These are phyloP conservation scores for Euptelea pleiosperma DNA, from an alignment of 164 flowering plant genomes.

Conservation along the genomic window DNA sequence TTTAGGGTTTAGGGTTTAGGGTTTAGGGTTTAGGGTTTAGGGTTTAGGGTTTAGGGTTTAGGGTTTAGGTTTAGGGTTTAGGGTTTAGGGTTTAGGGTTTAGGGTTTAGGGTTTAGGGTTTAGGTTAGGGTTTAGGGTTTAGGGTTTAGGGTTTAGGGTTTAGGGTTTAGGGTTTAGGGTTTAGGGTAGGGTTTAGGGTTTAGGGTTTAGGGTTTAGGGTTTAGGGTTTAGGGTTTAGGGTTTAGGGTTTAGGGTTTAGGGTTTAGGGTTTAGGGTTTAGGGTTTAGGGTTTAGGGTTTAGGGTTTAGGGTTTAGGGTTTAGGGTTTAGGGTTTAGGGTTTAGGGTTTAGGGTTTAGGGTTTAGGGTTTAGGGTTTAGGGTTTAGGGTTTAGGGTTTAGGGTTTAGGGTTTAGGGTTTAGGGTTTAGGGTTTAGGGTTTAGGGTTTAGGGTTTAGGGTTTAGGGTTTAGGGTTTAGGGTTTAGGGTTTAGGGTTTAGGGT, in stretches of 20 bases:
- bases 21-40: no score
- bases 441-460: neutral
- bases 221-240: neutral
- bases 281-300: neutral
- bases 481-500: no score
- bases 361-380: neutral
- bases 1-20: no score
- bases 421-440: no score
- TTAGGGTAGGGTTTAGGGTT: neutral
- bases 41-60: no score
- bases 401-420: neutral
- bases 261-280: neutral
- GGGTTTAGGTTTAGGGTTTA: neutral
- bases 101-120: neutral
- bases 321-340: neutral
- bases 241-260: neutral
- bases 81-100: neutral
- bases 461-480: no score
- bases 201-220: neutral
- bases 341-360: neutral
- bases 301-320: neutral
- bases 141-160: no score
- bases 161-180: constrained; percentile 3
- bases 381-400: neutral
- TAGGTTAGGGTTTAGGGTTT: no score